Conservation (phyloP, 192 early-diverging fungal species). For the Backusella mclennaniae region DNA sequence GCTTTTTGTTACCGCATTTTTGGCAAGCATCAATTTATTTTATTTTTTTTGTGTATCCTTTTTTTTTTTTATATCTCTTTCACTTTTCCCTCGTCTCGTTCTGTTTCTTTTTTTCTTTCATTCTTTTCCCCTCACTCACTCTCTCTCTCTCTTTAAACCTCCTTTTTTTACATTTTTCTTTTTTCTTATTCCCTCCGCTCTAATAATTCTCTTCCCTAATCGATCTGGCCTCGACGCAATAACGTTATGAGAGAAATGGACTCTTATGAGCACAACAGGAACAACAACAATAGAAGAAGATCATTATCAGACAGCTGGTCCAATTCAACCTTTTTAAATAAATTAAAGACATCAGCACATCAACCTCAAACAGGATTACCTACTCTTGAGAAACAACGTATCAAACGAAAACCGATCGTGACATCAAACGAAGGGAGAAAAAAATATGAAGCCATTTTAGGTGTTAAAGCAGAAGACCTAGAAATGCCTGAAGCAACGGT, state of each 20-base stretch:
- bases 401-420: not conserved
- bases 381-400: not conserved
- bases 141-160: too few relatives aligned
- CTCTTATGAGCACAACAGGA: not conserved
- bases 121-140: not conserved
- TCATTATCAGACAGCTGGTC: not conserved
- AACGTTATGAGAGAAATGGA: not conserved
- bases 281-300: not conserved
- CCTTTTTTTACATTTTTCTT: not conserved
- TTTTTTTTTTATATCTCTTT: not conserved
- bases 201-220: not conserved
- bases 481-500: not conserved
- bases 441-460: conserved; percentile 11
- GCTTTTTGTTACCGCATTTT: conserved; percentile 8
- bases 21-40: conserved; percentile 7
- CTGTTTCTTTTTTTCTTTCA: not conserved
- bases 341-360: not conserved
- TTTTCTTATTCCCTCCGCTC: not conserved
- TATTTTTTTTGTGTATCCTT: conserved; percentile 3
- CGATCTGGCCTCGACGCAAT: not conserved
- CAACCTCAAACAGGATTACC: not conserved
- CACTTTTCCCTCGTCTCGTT: not conserved
- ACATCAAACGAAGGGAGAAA: conserved; percentile 2
- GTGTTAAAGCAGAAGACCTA: conserved; percentile 11
- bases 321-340: conserved; percentile 6